Base-by-base conservation (phyloP, 352 stramenopile species). In the Phytophthora litchii region DNA sequence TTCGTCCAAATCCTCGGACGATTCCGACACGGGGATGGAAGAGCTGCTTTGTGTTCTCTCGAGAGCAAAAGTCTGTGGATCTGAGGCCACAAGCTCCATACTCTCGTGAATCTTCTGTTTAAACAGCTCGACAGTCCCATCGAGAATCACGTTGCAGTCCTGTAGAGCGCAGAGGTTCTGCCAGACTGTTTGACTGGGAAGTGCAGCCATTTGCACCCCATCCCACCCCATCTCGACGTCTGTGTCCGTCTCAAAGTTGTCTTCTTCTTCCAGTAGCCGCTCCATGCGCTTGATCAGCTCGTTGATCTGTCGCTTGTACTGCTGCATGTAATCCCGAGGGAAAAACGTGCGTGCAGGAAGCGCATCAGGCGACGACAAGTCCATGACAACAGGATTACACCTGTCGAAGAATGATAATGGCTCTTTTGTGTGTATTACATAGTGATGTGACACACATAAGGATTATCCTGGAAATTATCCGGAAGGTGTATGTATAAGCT, bases 101-200 rank as follows among this genome's bases (percentile, higher is more conserved):
- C 80, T 89, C 48, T 90, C 80, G 49, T 80, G 67, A 9, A 92
- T 81, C 58, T 89, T 86, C 27, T 88, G 74, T 58, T 77, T 71
- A 35, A 90, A 86, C 25, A 78, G 44, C 27, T 64, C 54, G 13
- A 76, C 51, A 13, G 73, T 74, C 10, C 70, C 63, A 6, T 71
- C 61, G 47, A 89, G 48, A 16, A 78, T 46, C 25, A 53, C 19
- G 32, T 65, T 60, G 51, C 76, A 90, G 63, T 92, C 78, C n/a
- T 83, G 61, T 1, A 92, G 65, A 31, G 76, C 74, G 38, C 61
- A 68, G 13, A 92, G 59, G 45, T 88, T 88, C 25, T 83, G 80
- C 80, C 83, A 92, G 10, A 90, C 68, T 0, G 70, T 86, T 29
- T 89, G 64, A 19, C 72, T 54, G 32, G 72, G 70, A 11, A 89